Conservation (phyloP, 805 yeast genomes). For the Candida orba region DNA sequence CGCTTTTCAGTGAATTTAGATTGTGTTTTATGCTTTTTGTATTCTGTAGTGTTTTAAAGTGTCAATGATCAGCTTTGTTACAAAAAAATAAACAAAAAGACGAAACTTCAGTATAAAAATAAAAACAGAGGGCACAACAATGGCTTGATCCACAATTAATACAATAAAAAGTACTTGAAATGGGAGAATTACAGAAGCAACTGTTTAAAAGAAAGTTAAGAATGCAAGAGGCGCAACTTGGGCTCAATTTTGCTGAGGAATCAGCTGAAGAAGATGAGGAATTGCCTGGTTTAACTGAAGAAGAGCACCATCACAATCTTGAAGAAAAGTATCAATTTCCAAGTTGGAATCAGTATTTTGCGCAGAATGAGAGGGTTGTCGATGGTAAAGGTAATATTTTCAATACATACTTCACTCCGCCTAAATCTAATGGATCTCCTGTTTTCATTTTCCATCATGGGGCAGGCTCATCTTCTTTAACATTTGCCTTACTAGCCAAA, state of each 20-base stretch:
- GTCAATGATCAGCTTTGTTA: too few species aligned
- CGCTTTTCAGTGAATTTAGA: too few species aligned
- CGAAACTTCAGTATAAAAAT: not conserved
- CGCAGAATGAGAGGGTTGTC: constrained; percentile 17
- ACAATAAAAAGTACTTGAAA: not conserved
- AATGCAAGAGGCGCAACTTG: constrained; percentile 6
- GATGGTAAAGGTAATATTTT: constrained; percentile 28
- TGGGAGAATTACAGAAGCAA: constrained; percentile 11
- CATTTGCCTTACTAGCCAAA: constrained; percentile 55
- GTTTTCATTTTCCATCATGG: constrained; percentile 84
- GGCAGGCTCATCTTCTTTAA: constrained; percentile 82
- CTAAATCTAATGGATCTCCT: constrained; percentile 38
- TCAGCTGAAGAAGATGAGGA: not conserved
- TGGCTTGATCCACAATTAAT: too few species aligned
- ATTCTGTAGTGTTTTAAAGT: too few species aligned
- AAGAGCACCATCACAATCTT: not conserved
- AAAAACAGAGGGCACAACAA: too few species aligned
- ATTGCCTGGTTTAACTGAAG: not conserved
- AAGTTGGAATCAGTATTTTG: constrained; percentile 31
- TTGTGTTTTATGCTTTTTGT: too few species aligned
- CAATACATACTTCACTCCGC: constrained; percentile 53
- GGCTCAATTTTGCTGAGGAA: constrained; percentile 4
- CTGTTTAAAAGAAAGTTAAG: constrained; percentile 10
- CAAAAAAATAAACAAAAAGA: not conserved
- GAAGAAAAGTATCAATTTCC: constrained; percentile 1